These are phyloP conservation scores for Paracoccidioides brasiliensis DNA, from an alignment of 2,329 filamentous ascomycete genomes.

Conservation along the genomic window DNA sequence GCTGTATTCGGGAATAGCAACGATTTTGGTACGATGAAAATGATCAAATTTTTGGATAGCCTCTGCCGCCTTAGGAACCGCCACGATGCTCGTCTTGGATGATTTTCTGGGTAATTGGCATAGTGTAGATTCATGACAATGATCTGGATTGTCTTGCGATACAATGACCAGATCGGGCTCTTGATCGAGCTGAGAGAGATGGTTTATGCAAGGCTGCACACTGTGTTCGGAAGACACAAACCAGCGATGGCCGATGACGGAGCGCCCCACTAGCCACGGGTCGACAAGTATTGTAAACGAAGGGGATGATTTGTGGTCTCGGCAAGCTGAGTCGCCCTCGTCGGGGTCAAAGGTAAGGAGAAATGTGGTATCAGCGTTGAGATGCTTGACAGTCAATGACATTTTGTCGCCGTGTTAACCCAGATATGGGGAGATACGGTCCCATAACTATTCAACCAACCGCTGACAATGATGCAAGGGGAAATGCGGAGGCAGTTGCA, in stretches of 20 bases:
- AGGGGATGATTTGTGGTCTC: constrained; percentile 1
- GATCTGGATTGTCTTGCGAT: constrained; percentile 52
- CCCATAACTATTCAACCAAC: background rate
- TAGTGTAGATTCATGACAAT: constrained; percentile 57
- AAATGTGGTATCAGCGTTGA: constrained; percentile 23
- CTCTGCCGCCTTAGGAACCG: constrained; percentile 51
- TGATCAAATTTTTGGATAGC: constrained; percentile 55
- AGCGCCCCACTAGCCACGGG: constrained; percentile 53
- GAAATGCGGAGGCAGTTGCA: background rate
- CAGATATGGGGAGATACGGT: background rate
- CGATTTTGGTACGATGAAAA: constrained; percentile 42
- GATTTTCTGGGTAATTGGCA: constrained; percentile 43
- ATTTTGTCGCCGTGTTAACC: constrained; percentile 4
- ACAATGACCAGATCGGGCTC: constrained; percentile 46
- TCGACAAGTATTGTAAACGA: constrained; percentile 56
- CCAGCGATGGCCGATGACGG: constrained; percentile 46
- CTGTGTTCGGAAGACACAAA: constrained; percentile 49
- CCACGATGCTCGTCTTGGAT: constrained; percentile 49
- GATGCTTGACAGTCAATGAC: constrained; percentile 17
- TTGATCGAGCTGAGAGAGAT: constrained; percentile 38
- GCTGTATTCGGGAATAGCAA: constrained; percentile 32
- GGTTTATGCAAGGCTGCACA: constrained; percentile 43
- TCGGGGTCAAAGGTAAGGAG: constrained; percentile 20
- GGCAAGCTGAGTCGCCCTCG: background rate
- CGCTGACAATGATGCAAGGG: background rate